Percentiles rank a stretch among this genome's conserved stretches.
Evolutionary conservation across 192 early-diverging fungal species (phyloP).

Genomic region (Phycomyces blakesleeanus): DNA sequence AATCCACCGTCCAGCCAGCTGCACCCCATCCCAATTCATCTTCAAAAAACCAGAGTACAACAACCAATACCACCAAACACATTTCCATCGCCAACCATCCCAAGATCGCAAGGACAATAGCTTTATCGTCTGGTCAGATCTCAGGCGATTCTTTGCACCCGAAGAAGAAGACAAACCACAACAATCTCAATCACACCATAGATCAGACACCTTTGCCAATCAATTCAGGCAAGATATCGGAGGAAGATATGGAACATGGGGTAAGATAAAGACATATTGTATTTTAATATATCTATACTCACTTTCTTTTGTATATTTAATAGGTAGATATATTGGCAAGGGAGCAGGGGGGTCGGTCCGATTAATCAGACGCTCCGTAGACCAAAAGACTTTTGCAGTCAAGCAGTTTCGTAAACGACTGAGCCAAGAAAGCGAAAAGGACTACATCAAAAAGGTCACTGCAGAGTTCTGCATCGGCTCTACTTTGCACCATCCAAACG

Average conservation of each 20-base stretch:
- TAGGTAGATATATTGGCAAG: constrained; percentile 47
- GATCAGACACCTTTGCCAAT: constrained; percentile 24
- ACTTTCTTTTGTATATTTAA: constrained; percentile 4
- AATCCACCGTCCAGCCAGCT: constrained; percentile 22
- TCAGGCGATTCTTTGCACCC: constrained; percentile 24
- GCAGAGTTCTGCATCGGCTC: constrained; percentile 82
- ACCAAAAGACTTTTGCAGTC: constrained; percentile 68
- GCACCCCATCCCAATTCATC: constrained; percentile 31
- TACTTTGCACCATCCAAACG: constrained; percentile 69
- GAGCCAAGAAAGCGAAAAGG: constrained; percentile 61
- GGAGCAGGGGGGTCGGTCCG: constrained; percentile 73
- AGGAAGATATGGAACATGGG: constrained; percentile 29
- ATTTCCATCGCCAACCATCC: constrained; percentile 23
- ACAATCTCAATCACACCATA: no score
- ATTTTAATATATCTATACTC: not conserved
- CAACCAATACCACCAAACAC: constrained; percentile 26
- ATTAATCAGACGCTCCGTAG: constrained; percentile 54
- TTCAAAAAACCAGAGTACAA: constrained; percentile 34
- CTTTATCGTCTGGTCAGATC: constrained; percentile 27
- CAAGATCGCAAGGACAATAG: constrained; percentile 17
- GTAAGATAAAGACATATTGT: constrained; percentile 14
- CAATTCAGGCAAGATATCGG: constrained; percentile 30
- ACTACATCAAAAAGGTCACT: constrained; percentile 79
- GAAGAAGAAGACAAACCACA: not conserved
- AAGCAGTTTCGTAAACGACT: constrained; percentile 77